A percentile compares a stretch with the other conserved stretches of the same genome.
Conservation (phyloP, 1,284 basidiomycete genomes). For the Calocybe gambosa region DNA sequence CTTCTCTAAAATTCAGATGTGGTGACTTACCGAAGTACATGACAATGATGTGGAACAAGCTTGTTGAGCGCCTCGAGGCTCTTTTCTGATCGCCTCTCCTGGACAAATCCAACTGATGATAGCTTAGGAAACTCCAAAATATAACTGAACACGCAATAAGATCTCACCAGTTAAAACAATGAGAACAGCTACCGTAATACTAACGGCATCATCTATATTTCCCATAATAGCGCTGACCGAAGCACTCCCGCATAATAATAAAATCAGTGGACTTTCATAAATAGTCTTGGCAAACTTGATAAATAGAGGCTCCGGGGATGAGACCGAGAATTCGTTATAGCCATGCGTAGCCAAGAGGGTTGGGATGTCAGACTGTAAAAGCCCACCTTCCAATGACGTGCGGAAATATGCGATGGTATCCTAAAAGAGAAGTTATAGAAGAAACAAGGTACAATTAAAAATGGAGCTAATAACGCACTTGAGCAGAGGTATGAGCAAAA, state of each 20-base stretch:
- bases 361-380: conserved; percentile 59
- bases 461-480: conserved; percentile 37
- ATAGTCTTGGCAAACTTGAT: conserved; percentile 92
- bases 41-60: conserved; percentile 93
- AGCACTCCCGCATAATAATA: conserved; percentile 85
- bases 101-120: conserved; percentile 87
- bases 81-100: conserved; percentile 93
- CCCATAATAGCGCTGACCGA: conserved; percentile 86
- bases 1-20: conserved; percentile 15
- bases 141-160: conserved; percentile 1
- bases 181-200: conserved; percentile 88
- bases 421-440: conserved; percentile 28
- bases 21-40: conserved; percentile 65
- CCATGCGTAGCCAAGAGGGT: conserved; percentile 69
- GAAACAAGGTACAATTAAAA: conserved; percentile 2
- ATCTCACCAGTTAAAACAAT: conserved; percentile 86
- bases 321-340: conserved; percentile 94
- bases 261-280: conserved; percentile 89
- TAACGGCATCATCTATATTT: conserved; percentile 90
- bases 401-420: conserved; percentile 63
- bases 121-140: conserved; percentile 5
- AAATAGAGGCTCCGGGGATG: conserved; percentile 70
- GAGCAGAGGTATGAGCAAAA: conserved; percentile 49
- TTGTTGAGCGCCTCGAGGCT: conserved; percentile 93
- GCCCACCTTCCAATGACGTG: conserved; percentile 57